Conservation (phyloP, 805 yeast genomes). For the Teunomyces pallodes region DNA sequence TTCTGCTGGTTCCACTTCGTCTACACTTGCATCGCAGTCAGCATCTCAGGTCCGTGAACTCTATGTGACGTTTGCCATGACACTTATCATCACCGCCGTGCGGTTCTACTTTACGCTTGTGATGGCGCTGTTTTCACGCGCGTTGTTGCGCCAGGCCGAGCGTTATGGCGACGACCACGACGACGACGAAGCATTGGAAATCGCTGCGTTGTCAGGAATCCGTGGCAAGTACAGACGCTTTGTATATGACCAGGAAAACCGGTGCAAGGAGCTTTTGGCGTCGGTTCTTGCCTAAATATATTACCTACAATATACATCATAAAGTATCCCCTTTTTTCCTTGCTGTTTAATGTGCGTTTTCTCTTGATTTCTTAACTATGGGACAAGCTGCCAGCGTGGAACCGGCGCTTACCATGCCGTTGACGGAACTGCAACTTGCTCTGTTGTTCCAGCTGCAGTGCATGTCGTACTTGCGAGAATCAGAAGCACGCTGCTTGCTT, state of each 20-base stretch:
- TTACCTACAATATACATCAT: no score
- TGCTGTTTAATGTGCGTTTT: neutral
- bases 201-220: constrained; percentile 9
- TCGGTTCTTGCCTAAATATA: constrained; percentile 9
- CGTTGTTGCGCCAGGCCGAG: constrained; percentile 43
- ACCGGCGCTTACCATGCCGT: neutral
- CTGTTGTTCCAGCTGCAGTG: constrained; percentile 19
- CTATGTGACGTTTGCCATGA: constrained; percentile 52
- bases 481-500: constrained; percentile 18
- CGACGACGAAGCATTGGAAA: constrained; percentile 21
- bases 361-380: constrained; percentile 8
- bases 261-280: constrained; percentile 27
- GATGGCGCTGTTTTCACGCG: constrained; percentile 57
- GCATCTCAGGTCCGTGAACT: constrained; percentile 59
- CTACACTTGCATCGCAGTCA: constrained; percentile 47
- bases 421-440: constrained; percentile 13
- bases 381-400: constrained; percentile 17
- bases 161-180: constrained; percentile 21
- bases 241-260: constrained; percentile 28
- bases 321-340: constrained; percentile 9
- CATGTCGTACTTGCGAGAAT: constrained; percentile 13
- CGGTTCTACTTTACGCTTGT: constrained; percentile 63
- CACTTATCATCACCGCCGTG: constrained; percentile 43
- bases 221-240: constrained; percentile 19
- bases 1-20: constrained; percentile 10